phyloP scores from a whole-genome alignment of 257 asterid species.

The Gardenia jasminoides region DNA sequence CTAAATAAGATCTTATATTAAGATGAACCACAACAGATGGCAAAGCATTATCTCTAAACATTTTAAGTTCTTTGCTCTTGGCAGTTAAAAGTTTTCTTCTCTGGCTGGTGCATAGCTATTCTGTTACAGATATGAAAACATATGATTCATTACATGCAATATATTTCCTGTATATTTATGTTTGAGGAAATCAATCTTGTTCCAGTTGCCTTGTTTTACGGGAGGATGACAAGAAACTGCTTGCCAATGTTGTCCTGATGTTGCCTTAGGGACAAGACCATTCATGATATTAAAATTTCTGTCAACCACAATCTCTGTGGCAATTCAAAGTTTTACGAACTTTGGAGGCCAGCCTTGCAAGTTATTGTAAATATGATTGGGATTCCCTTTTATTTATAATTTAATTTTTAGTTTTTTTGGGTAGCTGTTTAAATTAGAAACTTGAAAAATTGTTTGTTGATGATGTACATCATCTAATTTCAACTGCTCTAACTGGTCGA shows the following conservation, averaged over 20 bases:
- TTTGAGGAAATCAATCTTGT: neutral
- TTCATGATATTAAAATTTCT: no score
- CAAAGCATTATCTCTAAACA: no score
- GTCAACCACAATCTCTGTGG: neutral
- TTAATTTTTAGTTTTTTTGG: neutral
- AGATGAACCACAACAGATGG: no score
- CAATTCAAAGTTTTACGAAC: neutral
- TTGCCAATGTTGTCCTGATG: no score
- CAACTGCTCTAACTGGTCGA: neutral
- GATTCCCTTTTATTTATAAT: no score
- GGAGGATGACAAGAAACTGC: no score
- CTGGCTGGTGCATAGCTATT: neutral
- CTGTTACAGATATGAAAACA: no score
- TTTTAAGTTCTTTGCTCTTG: no score
- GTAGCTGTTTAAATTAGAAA: neutral
- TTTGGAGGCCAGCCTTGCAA: neutral
- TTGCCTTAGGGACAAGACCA: no score
- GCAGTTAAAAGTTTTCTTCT: neutral
- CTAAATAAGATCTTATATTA: no score
- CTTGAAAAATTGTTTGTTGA: neutral
- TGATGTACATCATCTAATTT: neutral
- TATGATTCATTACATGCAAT: neutral
- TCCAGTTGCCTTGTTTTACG: neutral
- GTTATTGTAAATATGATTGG: no score
- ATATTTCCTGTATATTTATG: neutral